These are phyloP conservation scores for Telopea speciosissima DNA, from an alignment of 177 flowering plant species.

Conservation along the genomic window DNA sequence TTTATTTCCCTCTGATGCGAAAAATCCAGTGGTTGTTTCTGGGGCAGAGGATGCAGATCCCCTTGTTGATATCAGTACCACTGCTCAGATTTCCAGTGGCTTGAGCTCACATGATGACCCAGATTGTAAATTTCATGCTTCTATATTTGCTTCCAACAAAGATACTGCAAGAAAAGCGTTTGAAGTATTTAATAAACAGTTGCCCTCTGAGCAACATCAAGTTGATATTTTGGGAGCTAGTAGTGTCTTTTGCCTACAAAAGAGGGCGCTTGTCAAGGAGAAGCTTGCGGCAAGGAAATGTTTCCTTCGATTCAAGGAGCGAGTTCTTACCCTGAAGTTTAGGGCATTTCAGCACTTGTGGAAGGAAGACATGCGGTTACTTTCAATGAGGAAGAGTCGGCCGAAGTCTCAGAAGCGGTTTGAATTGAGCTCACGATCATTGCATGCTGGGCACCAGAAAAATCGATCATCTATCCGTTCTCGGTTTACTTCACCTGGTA, in stretches of 20 bases:
- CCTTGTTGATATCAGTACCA: constrained; percentile 10
- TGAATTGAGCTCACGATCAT: constrained; percentile 41
- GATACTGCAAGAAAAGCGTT: constrained; percentile 42
- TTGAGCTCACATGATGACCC: constrained; percentile 1
- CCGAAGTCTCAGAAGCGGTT: constrained; percentile 65
- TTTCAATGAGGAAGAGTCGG: constrained; percentile 51
- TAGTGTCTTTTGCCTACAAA: constrained; percentile 13
- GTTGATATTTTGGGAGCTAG: constrained; percentile 20
- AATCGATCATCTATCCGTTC: constrained; percentile 61
- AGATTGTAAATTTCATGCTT: constrained; percentile 20
- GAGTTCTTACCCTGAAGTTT: constrained; percentile 59
- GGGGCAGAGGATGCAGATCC: no score
- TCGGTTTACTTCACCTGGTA: constrained; percentile 65
- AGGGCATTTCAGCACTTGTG: constrained; percentile 62
- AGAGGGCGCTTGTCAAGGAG: constrained; percentile 29
- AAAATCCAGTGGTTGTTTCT: neutral
- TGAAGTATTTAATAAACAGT: constrained; percentile 44
- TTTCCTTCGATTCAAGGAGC: constrained; percentile 60
- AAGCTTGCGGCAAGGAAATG: constrained; percentile 41
- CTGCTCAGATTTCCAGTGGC: constrained; percentile 9
- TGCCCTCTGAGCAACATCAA: constrained; percentile 27
- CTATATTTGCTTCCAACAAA: constrained; percentile 50
- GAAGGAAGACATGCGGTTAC: constrained; percentile 70
- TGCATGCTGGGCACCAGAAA: constrained; percentile 44
- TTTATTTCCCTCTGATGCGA: constrained; percentile 11